Evolutionary conservation across 805 yeast genomes (phyloP), one percentile per base, ranked within the genome.

Genomic region (Candida xiaguanensis): DNA sequence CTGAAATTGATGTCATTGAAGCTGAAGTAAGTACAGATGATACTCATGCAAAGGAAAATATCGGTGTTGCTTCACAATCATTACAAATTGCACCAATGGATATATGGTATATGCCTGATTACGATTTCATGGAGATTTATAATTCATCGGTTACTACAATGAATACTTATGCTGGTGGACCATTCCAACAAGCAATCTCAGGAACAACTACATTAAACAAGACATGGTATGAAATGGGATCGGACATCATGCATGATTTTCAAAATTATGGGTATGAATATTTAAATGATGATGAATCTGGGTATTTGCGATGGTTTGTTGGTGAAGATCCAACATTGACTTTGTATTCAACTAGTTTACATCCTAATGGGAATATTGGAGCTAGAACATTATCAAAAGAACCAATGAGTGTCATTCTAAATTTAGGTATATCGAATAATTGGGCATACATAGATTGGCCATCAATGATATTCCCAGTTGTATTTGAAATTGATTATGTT

Each of bases 361-460:
- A 86, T 42, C 96, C 96, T 26, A 85, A 86, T 59, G 98, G 99
- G 49, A 91, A 91, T 59, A 66, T 91, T 48, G 93, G 78, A 29
- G 78, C 84, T 83, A 79, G 98, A 61, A 63, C 76, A 48, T 75
- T 91, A 20, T 72, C 93, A 18, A 82, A 84, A 58, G 99, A 91
- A 58, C 98, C 98, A 47, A 89, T 91, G 97, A 74, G 95, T 2
- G 74, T 91, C 43, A 65, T 91, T 48, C 54, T 91, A 71, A 91
- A 91, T 60, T 64, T 91, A 64, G 99, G 96, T 70, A 66, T 91
- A 39, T 90, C 97, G 12, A 84, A 82, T 53, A 84, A 80, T 44
- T 91, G 98, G 98, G 86, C 93, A 5, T 87, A 85, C 59, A 91
- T 91, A 46, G 91, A 89, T 64, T 91, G 96, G 96, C 78, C 80